Base-by-base conservation (phyloP, 139 green algal species). In the Chlorella sp. region DNA sequence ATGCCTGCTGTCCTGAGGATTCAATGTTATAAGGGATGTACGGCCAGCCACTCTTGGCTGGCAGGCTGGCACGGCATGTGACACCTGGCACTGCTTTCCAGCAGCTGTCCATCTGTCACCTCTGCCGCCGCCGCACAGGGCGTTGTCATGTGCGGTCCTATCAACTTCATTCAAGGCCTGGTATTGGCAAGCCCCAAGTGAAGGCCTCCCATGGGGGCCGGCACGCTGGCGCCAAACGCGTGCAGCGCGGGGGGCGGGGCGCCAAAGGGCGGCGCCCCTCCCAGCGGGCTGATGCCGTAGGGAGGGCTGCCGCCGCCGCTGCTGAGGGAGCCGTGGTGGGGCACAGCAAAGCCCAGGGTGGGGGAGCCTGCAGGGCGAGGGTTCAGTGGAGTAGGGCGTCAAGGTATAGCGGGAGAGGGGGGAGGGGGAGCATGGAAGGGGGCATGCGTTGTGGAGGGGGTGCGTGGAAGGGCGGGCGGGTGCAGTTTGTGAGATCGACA, bases 261-360 rank as follows among this genome's bases (percentile, higher is more conserved):
- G 39, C 84, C 84, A 88, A 88, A 88, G 66, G 84, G 42, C 18
- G 81, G 53, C 32, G 81, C 53, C 7, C 24, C 39, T 32, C 66
- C 84, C 9, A 24, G 42, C 0, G 84, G 84, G 37, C 36, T 66
- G 68, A 81, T 21, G 39, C 84, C 84, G 34, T 66, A 88, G 39
- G 84, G 84, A 9, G 83, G 64, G 84, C 84, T 88, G 84, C 84
- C 84, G 84, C 84, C 84, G 66, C 84, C 84, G 66, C 66, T 81
- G 84, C 84, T 88, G 39, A 88, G 39, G 9, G 84, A 88, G 37
- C 84, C 84, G 68, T 81, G 84, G 84, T 88, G 84, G 12, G 84
- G 84, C 26, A 88, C 66, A 0, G 84, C 68, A 69, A 88, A 88
- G 68, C 84, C 84, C 37, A 88, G n/a, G 66, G 84, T 88, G 39